Evolutionary conservation across 306 rosid genomes (phyloP).

Genomic region (Ochetophila trinervis): DNA sequence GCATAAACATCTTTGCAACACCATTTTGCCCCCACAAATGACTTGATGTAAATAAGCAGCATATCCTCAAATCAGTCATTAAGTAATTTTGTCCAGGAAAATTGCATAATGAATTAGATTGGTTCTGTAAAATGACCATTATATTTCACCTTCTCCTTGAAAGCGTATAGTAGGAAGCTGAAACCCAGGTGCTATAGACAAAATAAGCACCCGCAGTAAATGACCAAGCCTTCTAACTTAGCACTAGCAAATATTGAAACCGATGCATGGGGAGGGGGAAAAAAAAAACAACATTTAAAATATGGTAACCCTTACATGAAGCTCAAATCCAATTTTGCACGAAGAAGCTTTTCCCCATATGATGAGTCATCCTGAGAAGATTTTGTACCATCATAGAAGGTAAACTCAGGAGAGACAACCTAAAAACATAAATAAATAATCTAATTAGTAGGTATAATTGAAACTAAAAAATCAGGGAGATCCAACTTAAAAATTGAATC

Average conservation of each 20-base stretch:
- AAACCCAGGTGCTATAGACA: too few relatives aligned
- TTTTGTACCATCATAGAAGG: conserved; percentile 94
- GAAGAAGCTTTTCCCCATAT: conserved; percentile 91
- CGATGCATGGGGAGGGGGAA: neutral
- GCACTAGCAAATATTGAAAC: neutral
- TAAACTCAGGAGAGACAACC: conserved; percentile 93
- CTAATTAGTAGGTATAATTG: conserved; percentile 16
- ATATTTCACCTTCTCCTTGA: neutral
- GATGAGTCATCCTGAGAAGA: conserved; percentile 79
- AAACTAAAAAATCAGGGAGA: neutral
- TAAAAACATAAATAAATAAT: conserved; percentile 30
- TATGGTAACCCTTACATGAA: conserved; percentile 66
- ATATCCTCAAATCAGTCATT: neutral
- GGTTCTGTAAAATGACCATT: neutral
- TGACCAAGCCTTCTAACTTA: neutral
- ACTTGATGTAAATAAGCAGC: neutral
- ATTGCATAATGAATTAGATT: neutral
- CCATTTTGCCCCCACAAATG: too few relatives aligned
- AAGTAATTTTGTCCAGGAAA: neutral
- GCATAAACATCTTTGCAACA: too few relatives aligned
- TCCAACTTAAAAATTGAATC: too few relatives aligned
- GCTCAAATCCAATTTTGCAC: conserved; percentile 93
- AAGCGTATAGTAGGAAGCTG: neutral
- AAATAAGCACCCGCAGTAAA: too few relatives aligned
- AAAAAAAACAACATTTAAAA: neutral